Evolutionary conservation across 1,139 yeast species (phyloP), one percentile per base, ranked within the genome.

Genomic region (Nakaseomyces nivariensis): DNA sequence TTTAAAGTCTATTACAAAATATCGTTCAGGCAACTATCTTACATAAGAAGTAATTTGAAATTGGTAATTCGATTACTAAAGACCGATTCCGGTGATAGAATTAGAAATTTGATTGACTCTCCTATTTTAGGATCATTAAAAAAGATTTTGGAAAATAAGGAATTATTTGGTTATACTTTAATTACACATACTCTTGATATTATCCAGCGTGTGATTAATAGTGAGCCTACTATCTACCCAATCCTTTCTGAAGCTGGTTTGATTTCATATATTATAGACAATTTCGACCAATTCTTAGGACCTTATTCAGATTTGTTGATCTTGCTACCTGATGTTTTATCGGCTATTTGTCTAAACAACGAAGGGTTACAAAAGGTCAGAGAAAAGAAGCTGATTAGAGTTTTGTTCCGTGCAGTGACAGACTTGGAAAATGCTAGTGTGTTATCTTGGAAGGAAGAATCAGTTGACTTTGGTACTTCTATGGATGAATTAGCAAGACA

Each of bases 221-320:
- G 85, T 57, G 97, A 90, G 60, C 96, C 97, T 3, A 88, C 97
- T 0, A 88, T 96, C 4, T 89, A 77, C 61, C 76, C 87, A 3
- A 84, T 90, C 46, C 74, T 90, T 58, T 81, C 79, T 47, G 97
- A 90, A 64, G 85, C 95, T 0, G 78, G 80, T 1, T 79, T 87
- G 1, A 78, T 89, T 40, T 85, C 85, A 48, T 71, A 79, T 1
- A 74, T 89, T 38, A 64, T 89, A 48, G 75, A 76, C 51, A 72
- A 78, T 58, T 79, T 85, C 68, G 68, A 69, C 42, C 55, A 65
- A 34, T 72, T 81, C 54, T 70, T 81, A 55, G 68, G 78, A 37
- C 83, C 84, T 8, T 77, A 82, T 13, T 71, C 78, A 8, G 82
- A 79, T 22, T 70, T 88, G 43, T 64, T 85, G 25, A 64, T 78